Evolutionary conservation across 495 filamentous ascomycete species (phyloP).

Genomic region (Talaromyces liani): DNA sequence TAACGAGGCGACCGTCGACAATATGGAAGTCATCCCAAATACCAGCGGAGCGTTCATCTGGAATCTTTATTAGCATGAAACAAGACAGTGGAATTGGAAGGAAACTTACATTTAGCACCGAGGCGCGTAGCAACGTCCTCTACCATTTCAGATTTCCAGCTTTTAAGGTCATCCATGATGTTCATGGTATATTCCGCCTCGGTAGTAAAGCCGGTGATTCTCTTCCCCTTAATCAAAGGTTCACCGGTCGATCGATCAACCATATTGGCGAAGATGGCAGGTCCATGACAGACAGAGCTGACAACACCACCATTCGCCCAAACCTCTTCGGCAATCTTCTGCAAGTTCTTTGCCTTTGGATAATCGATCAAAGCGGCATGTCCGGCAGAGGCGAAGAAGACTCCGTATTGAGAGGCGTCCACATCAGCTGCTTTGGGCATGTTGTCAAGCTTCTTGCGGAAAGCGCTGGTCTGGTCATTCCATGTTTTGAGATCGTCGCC

Average conservation of each 20-base stretch:
- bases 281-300: constrained; percentile 31
- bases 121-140: constrained; percentile 25
- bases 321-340: constrained; percentile 29
- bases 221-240: constrained; percentile 33
- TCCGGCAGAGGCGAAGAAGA: constrained; percentile 40
- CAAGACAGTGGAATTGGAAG: constrained; percentile 1
- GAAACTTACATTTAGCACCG: constrained; percentile 31
- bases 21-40: constrained; percentile 42
- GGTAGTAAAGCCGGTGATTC: constrained; percentile 37
- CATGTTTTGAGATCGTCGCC: constrained; percentile 27
- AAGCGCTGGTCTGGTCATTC: constrained; percentile 31
- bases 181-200: constrained; percentile 33
- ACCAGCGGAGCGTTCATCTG: constrained; percentile 29
- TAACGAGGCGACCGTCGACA: constrained; percentile 53
- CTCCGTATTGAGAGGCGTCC: constrained; percentile 24
- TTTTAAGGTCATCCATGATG: constrained; percentile 23
- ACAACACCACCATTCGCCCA: constrained; percentile 36
- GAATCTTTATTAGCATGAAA: background rate
- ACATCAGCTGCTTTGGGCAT: constrained; percentile 25
- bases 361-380: constrained; percentile 41
- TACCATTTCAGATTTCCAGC: constrained; percentile 28
- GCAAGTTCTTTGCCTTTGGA: constrained; percentile 28
- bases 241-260: constrained; percentile 27
- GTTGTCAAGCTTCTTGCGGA: constrained; percentile 34
- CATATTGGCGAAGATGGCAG: constrained; percentile 35